Base-by-base conservation (phyloP, 2,329 filamentous ascomycete genomes). In the Colletotrichum falcatum region DNA sequence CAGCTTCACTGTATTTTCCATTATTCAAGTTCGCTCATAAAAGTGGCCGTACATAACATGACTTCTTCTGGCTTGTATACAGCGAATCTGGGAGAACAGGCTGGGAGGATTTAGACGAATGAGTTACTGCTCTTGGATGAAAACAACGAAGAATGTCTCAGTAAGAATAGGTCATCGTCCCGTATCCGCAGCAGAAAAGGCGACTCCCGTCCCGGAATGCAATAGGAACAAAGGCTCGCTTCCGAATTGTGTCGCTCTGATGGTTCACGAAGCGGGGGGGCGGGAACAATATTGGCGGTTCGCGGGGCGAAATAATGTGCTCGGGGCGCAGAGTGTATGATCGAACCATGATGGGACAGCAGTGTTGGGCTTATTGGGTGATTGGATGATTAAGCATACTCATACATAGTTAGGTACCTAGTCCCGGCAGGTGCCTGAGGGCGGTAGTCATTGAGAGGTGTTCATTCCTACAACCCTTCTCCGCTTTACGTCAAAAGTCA, bases 1-100 rank as follows among this genome's bases (percentile, higher is more conserved):
- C 1, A 65, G 37, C 46, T 30, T 68, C 5, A 18, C 6, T 4
- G 33, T 23, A 5, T 44, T 58, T 18, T 61, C 23, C 65, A 68
- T 68, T n/a, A 6, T 18, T 37, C 28, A 18, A 37, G n/a, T 37
- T 54, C 4, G n/a, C 23, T n/a, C 20, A 33, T 35, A 14, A 20
- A 11, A 20, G 11, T 5, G 42, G 11, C n/a, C 4, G 28, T 18
- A 3, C 0, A 56, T 33, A 5, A 5, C 11, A 3, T 37, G 12
- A 7, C 20, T 16, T 42, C 16, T 11, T 3, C 37, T 28, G 37
- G 23, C 4, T 28, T 44, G 16, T 7, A 12, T n/a, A n/a, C 1
- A 28, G n/a, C 33, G n/a, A 9, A 7, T 0, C 3, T 18, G 3
- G 12, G 12, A 2, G 53, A 5, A 16, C 16, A 37, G 4, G 12